Evolutionary conservation across 192 early-diverging fungal genomes (phyloP), one percentile per base, ranked within the genome.

Genomic region (Hyaloraphidium curvatum): DNA sequence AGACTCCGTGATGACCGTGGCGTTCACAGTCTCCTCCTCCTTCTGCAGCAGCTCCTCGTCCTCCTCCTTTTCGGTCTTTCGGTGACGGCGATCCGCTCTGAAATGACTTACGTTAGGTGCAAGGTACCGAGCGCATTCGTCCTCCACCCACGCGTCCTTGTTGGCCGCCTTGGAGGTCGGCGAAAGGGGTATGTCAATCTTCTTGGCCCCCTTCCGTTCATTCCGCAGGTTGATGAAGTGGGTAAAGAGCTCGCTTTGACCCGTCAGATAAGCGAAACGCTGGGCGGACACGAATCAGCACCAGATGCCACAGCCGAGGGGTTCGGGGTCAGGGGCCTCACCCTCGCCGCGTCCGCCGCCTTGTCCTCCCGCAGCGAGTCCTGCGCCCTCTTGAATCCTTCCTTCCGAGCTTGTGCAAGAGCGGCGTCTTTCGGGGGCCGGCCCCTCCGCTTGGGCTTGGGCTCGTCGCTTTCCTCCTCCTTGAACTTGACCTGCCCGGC

Each of bases 41-140:
- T 87, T 78, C 31, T 90, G 61, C 37, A 98, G 63, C 13, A 98
- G 67, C 70, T 93, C 90, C 27, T 85, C 87, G 58, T 95, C 94
- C 62, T 95, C 94, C 60, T 95, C 90, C 67, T 91, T 91, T 61
- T 97, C 94, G 1, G 89, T 94, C 67, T 94, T 91, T 41, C 94
- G 73, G 62, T 82, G 81, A 16, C 88, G 78, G 28, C 84, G 79
- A 22, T 86, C 84, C 33, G 7, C 33, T 17, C 59, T 68, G 52
- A 13, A n/a, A 52, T 19, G 16, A 53, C 21, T 23, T 22, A 22
- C 5, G 40, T 28, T 58, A 16, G 5, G 11, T 28, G n/a, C 31
- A 51, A 16, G 29, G 53, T 1, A 40, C 7, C 33, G 7, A 7
- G 33, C 9, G 33, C 7, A 37, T 37, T n/a, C 33, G 13, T 43